Conservation (phyloP, 2,329 filamentous ascomycete genomes). For the Colletotrichum tamarilloi region DNA sequence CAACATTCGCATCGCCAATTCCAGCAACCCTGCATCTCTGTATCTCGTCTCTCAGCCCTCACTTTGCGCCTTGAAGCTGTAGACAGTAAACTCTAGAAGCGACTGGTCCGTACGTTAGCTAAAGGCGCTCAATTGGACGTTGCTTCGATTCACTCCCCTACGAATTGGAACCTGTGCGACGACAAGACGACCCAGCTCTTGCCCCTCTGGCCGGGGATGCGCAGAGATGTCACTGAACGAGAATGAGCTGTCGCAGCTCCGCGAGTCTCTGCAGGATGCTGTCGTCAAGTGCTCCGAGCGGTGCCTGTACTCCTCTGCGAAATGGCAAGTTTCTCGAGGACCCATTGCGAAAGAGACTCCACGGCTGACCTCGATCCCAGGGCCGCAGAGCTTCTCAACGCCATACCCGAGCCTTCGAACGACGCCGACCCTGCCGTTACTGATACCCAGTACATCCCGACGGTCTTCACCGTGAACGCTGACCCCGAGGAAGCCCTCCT, state of each 20-base stretch:
- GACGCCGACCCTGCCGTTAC: constrained; percentile 61
- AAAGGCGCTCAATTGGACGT: not conserved
- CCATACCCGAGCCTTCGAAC: constrained; percentile 72
- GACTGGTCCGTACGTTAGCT: not conserved
- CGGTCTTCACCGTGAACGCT: constrained; percentile 65
- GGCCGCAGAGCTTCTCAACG: constrained; percentile 93
- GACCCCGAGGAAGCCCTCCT: constrained; percentile 80
- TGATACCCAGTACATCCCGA: constrained; percentile 53
- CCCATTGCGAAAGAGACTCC: not conserved
- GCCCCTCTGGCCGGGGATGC: constrained; percentile 21
- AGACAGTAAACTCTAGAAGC: not conserved
- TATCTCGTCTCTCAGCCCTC: not conserved
- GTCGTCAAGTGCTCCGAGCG: constrained; percentile 92
- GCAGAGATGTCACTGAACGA: constrained; percentile 64
- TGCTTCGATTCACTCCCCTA: not conserved
- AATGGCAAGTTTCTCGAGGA: constrained; percentile 73
- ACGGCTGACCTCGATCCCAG: constrained; percentile 57
- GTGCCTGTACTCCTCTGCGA: constrained; percentile 94
- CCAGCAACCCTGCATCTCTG: not conserved
- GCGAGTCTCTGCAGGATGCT: constrained; percentile 82
- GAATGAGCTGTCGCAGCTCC: constrained; percentile 72
- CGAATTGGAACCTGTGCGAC: not conserved
- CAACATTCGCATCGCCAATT: constrained; percentile 28
- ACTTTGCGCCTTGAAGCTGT: not conserved
- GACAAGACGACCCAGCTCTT: not conserved